These are phyloP conservation scores for Pseudopyricularia javanii DNA, from an alignment of 2,329 filamentous ascomycete species.

Conservation along the genomic window DNA sequence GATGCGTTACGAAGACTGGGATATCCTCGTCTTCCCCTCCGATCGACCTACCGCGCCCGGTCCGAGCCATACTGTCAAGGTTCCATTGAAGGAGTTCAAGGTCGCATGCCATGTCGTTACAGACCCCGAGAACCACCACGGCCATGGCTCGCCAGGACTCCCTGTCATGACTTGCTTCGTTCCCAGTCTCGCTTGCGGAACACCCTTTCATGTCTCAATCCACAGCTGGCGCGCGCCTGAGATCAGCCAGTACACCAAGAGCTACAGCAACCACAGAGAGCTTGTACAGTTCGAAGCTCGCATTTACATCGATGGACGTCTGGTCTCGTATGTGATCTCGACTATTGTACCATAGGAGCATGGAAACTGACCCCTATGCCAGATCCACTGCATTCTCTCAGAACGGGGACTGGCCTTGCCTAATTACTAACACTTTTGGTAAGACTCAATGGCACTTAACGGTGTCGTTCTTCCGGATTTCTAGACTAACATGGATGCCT, in stretches of 20 bases:
- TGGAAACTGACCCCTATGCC: background rate
- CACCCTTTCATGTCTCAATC: conserved; percentile 59
- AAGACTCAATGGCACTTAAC: background rate
- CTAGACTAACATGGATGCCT: conserved; percentile 1
- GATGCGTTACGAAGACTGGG: conserved; percentile 84
- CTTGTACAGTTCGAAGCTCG: conserved; percentile 51
- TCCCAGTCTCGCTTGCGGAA: conserved; percentile 45
- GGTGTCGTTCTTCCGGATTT: background rate
- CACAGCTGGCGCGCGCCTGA: conserved; percentile 59
- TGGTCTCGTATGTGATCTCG: conserved; percentile 36
- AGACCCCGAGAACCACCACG: conserved; percentile 38
- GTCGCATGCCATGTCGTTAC: conserved; percentile 62
- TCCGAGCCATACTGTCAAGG: conserved; percentile 34
- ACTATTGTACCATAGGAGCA: background rate
- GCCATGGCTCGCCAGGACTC: conserved; percentile 34
- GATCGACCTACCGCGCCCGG: background rate
- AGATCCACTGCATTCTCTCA: conserved; percentile 45
- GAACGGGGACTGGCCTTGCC: conserved; percentile 35
- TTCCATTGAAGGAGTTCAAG: conserved; percentile 73
- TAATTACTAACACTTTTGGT: conserved; percentile 34
- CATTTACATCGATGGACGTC: conserved; percentile 55
- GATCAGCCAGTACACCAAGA: conserved; percentile 43
- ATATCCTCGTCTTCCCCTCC: conserved; percentile 66
- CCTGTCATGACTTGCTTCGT: conserved; percentile 62
- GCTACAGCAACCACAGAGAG: conserved; percentile 44